These are phyloP conservation scores for Casaregolazyma suthepensis DNA, from an alignment of 1,139 yeast species.

Conservation along the genomic window DNA sequence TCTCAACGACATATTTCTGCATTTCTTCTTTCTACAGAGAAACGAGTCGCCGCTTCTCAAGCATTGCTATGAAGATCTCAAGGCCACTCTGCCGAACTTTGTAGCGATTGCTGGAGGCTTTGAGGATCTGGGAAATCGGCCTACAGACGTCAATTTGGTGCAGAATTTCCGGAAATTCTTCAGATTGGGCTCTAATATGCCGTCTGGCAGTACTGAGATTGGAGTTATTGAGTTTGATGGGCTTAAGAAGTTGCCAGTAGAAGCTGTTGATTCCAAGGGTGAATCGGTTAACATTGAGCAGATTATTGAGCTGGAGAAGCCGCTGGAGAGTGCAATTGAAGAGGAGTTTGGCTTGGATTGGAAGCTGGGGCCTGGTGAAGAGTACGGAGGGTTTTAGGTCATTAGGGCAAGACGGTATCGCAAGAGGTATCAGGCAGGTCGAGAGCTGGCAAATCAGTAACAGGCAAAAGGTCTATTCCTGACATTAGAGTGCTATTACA, in stretches of 20 bases:
- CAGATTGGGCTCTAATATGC: neutral
- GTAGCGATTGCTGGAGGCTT: neutral
- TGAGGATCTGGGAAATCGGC: neutral
- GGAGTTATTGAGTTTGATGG: too few relatives aligned
- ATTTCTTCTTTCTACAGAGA: neutral
- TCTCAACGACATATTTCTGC: neutral
- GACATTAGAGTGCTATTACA: too few relatives aligned
- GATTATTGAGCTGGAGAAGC: neutral
- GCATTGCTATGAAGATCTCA: neutral
- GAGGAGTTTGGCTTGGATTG: neutral
- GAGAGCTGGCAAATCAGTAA: too few relatives aligned
- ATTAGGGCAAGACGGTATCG: too few relatives aligned
- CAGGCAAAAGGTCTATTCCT: too few relatives aligned
- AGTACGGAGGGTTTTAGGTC: too few relatives aligned
- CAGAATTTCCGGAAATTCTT: neutral
- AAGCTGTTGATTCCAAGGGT: neutral
- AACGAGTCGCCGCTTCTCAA: neutral
- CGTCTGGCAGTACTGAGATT: neutral
- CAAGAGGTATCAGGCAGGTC: too few relatives aligned
- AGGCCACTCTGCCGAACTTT: neutral
- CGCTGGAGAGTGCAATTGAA: neutral
- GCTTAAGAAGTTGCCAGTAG: neutral
- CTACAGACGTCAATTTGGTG: neutral
- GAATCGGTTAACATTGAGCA: neutral
- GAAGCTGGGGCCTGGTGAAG: too few relatives aligned